Conservation (phyloP, 441 rosid species). For the Brassica hybrid region DNA sequence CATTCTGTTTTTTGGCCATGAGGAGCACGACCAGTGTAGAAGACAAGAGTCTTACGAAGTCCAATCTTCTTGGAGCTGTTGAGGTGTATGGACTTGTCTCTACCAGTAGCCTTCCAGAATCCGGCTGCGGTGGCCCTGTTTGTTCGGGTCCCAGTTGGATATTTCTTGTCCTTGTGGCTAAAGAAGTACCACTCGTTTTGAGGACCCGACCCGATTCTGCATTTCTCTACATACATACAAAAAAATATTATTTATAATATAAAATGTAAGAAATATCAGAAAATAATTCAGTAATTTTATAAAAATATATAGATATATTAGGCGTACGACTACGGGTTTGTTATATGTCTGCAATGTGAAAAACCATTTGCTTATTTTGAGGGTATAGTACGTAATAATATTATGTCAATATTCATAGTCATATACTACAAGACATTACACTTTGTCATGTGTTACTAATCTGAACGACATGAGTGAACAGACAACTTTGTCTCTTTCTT, state of each 20-base stretch:
- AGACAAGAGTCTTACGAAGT: slow-evolving; percentile 78
- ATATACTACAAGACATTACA: slow-evolving; percentile 37
- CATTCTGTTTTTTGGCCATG: slow-evolving; percentile 78
- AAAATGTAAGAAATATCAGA: too few species aligned
- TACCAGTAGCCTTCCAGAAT: slow-evolving; percentile 80
- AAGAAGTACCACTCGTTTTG: slow-evolving; percentile 83
- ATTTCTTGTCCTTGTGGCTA: slow-evolving; percentile 81
- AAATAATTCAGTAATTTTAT: background rate
- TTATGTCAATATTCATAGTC: slow-evolving; percentile 20
- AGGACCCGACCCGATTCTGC: slow-evolving; percentile 75
- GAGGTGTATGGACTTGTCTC: slow-evolving; percentile 74
- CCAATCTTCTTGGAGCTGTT: slow-evolving; percentile 66
- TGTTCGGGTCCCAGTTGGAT: slow-evolving; percentile 79
- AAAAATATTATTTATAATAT: too few species aligned
- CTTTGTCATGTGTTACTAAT: slow-evolving; percentile 34
- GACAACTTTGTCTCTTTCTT: slow-evolving; percentile 43
- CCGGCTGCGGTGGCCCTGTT: slow-evolving; percentile 80
- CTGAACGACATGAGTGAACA: slow-evolving; percentile 27
- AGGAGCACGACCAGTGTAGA: slow-evolving; percentile 83
- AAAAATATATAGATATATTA: background rate
- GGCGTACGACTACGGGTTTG: slow-evolving; percentile 15
- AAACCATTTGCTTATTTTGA: slow-evolving; percentile 33
- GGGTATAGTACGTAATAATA: slow-evolving; percentile 16
- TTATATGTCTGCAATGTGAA: slow-evolving; percentile 28
- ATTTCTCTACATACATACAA: slow-evolving; percentile 50